These are phyloP conservation scores for Beta vulgaris DNA, from an alignment of 148 eudicot genomes.

Conservation along the genomic window DNA sequence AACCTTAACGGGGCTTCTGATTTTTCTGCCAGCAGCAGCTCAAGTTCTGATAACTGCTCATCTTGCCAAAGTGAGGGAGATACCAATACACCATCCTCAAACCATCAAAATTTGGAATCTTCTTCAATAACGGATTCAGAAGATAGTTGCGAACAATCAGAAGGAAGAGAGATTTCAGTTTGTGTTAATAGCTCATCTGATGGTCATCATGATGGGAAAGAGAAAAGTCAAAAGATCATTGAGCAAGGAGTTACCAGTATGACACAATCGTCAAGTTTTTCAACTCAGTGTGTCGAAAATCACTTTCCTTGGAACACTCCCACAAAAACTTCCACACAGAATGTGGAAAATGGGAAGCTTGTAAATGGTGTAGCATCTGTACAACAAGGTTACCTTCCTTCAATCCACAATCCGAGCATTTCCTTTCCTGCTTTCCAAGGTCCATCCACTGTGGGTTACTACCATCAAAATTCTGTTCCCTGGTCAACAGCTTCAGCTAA, in stretches of 20 bases:
- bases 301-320: slow-evolving; percentile 29
- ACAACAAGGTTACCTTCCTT: slow-evolving; percentile 47
- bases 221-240: slow-evolving; percentile 21
- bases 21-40: slow-evolving; percentile 55
- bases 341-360: slow-evolving; percentile 36
- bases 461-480: slow-evolving; percentile 66
- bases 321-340: slow-evolving; percentile 26
- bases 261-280: slow-evolving; percentile 26
- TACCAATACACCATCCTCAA: slow-evolving; percentile 59
- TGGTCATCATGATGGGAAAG: slow-evolving; percentile 35
- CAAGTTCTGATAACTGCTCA: slow-evolving; percentile 86
- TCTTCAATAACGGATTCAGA: slow-evolving; percentile 83
- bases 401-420: slow-evolving; percentile 52
- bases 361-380: slow-evolving; percentile 31
- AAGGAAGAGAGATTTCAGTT: slow-evolving; percentile 50
- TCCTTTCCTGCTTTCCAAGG: slow-evolving; percentile 68
- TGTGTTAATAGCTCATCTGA: slow-evolving; percentile 32
- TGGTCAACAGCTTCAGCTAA: slow-evolving; percentile 72
- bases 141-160: slow-evolving; percentile 61
- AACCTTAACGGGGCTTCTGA: slow-evolving; percentile 38
- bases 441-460: slow-evolving; percentile 63
- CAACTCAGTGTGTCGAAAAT: slow-evolving; percentile 23
- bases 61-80: slow-evolving; percentile 94
- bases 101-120: slow-evolving; percentile 60
- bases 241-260: slow-evolving; percentile 31